Conservation (phyloP, 345 rosid genomes). For the Garcia nutans region DNA sequence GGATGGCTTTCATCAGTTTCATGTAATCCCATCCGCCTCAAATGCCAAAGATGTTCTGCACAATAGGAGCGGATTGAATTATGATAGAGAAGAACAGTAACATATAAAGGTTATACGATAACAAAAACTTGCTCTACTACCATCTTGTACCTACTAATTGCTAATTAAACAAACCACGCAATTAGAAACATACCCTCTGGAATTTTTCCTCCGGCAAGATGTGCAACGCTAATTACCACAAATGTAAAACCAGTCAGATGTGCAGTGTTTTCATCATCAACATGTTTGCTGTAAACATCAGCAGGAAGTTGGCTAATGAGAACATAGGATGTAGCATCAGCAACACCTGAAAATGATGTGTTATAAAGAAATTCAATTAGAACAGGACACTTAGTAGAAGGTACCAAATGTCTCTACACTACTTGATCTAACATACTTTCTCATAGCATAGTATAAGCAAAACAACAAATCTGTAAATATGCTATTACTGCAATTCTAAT, state of each 20-base stretch:
- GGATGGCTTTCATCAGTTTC: constrained; percentile 68
- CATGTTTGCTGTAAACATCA: constrained; percentile 55
- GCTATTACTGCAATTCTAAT: not conserved
- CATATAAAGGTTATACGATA: not conserved
- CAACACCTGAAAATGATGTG: constrained; percentile 40
- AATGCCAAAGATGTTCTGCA: constrained; percentile 77
- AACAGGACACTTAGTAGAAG: not conserved
- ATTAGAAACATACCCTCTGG: constrained; percentile 56
- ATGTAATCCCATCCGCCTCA: constrained; percentile 63
- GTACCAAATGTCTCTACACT: not conserved
- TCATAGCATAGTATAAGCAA: not conserved
- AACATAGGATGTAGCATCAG: constrained; percentile 74
- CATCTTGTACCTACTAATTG: not conserved
- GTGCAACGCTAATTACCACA: constrained; percentile 67
- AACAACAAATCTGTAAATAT: not conserved
- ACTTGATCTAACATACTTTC: not conserved
- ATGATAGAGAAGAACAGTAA: not conserved
- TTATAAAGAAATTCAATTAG: not conserved
- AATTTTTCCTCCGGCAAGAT: constrained; percentile 79
- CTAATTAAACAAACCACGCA: not conserved
- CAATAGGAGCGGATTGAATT: not conserved
- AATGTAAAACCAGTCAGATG: constrained; percentile 75
- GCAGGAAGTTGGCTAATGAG: constrained; percentile 68
- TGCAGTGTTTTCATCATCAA: constrained; percentile 56
- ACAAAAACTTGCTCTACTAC: not conserved